A percentile compares a stretch with the other conserved stretches of the same genome.
phyloP scores from a whole-genome alignment of 257 asterid species.

The Solanum bulbocastanum region DNA sequence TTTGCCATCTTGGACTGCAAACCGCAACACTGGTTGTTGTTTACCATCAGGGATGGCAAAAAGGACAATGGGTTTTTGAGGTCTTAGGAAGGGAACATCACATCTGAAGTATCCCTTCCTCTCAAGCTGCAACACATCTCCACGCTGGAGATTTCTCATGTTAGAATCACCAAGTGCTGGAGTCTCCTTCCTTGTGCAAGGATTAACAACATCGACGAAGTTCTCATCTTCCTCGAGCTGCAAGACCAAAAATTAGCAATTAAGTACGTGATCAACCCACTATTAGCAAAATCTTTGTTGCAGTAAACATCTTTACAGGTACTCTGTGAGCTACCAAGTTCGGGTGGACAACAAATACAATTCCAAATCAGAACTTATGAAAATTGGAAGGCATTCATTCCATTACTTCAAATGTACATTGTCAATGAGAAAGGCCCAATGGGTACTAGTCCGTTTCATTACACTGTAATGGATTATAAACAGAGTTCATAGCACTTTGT shows the following conservation, averaged over 20 bases:
- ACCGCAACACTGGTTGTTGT: slow-evolving; percentile 56
- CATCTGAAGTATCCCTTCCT: slow-evolving; percentile 90
- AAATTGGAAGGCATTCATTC: background rate
- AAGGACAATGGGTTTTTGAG: slow-evolving; percentile 59
- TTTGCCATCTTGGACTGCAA: slow-evolving; percentile 6
- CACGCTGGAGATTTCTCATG: slow-evolving; percentile 74
- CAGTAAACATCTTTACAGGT: background rate
- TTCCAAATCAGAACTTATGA: background rate
- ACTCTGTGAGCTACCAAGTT: background rate
- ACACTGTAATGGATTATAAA: background rate
- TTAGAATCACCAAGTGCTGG: slow-evolving; percentile 74
- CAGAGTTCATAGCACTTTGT: background rate
- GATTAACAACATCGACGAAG: slow-evolving; percentile 67
- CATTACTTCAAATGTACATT: background rate
- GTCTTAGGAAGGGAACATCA: slow-evolving; percentile 57
- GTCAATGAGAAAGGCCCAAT: background rate
- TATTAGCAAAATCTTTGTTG: background rate
- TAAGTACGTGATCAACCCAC: background rate
- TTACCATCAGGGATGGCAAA: slow-evolving; percentile 92
- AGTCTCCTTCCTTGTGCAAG: slow-evolving; percentile 59
- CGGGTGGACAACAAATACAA: background rate
- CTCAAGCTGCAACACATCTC: slow-evolving; percentile 83
- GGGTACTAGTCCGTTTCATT: background rate
- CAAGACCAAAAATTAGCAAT: slow-evolving; percentile 2
- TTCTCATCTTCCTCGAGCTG: slow-evolving; percentile 93